phyloP scores from a whole-genome alignment of 148 eudicot species.

The Persicaria maculosa region DNA sequence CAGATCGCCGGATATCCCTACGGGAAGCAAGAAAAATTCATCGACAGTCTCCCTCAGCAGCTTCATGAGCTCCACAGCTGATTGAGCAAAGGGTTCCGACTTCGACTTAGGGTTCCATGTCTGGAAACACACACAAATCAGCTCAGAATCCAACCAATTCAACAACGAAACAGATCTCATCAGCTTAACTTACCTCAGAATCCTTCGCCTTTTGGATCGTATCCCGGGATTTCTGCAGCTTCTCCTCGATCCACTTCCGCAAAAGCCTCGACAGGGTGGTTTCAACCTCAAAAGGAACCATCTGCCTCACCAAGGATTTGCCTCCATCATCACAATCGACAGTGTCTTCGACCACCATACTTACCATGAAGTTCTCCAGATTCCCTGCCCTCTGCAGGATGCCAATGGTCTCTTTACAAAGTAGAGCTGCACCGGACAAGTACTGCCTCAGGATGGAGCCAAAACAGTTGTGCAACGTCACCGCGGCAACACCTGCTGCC shows the following conservation, averaged over 20 bases:
- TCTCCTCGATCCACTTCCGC: conserved; percentile 77
- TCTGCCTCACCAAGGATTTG: conserved; percentile 64
- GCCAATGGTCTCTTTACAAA: conserved; percentile 37
- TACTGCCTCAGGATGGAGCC: conserved; percentile 61
- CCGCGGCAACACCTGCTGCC: conserved; percentile 75
- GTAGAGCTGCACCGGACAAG: conserved; percentile 34
- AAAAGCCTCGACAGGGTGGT: conserved; percentile 45
- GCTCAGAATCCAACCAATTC: background rate
- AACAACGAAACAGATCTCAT: background rate
- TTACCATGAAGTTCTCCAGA: conserved; percentile 73
- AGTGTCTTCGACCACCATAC: conserved; percentile 80
- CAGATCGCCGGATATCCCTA: conserved; percentile 55
- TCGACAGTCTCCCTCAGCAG: conserved; percentile 54
- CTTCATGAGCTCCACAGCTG: conserved; percentile 59
- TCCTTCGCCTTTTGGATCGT: conserved; percentile 68
- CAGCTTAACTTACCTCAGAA: conserved; percentile 55
- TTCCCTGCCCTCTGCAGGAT: conserved; percentile 73
- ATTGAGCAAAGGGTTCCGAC: conserved; percentile 78
- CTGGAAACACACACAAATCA: conserved; percentile 30
- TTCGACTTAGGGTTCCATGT: conserved; percentile 97
- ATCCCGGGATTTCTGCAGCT: conserved; percentile 43
- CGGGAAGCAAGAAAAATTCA: conserved; percentile 65
- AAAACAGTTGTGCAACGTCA: conserved; percentile 69
- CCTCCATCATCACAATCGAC: conserved; percentile 85
- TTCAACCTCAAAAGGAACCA: conserved; percentile 87